phyloP scores from a whole-genome alignment of 495 filamentous ascomycete species.

The Neurospora discreta region DNA sequence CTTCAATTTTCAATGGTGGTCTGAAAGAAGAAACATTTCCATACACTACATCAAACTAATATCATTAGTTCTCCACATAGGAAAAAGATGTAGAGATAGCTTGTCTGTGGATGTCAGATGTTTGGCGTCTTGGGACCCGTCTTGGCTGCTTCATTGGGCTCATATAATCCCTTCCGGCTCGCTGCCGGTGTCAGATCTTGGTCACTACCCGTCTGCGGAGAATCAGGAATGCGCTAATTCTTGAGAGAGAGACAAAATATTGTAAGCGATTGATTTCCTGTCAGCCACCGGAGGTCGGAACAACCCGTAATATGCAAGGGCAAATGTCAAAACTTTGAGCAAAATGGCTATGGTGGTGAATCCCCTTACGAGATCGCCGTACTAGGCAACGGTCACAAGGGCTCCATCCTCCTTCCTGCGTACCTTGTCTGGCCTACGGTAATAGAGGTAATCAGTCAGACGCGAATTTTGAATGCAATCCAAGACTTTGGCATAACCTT shows the following conservation, averaged over 20 bases:
- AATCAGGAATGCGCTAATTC: background rate
- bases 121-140: background rate
- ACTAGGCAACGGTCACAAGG: background rate
- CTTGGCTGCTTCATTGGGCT: background rate
- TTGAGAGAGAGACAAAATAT: background rate
- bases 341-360: background rate
- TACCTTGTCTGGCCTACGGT: background rate
- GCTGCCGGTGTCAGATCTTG: background rate
- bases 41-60: background rate
- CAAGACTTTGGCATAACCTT: background rate
- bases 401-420: background rate
- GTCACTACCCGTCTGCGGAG: background rate
- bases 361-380: background rate
- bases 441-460: background rate
- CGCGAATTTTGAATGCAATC: background rate
- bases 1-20: background rate
- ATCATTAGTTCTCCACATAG: background rate
- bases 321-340: background rate
- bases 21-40: background rate
- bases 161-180: background rate
- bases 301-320: background rate
- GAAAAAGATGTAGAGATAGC: background rate
- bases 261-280: background rate
- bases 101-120: background rate
- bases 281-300: background rate